Percentiles rank a stretch among this genome's conserved stretches.
Conservation (phyloP, 2,329 filamentous ascomycete genomes). For the Setomelanomma holmii region DNA sequence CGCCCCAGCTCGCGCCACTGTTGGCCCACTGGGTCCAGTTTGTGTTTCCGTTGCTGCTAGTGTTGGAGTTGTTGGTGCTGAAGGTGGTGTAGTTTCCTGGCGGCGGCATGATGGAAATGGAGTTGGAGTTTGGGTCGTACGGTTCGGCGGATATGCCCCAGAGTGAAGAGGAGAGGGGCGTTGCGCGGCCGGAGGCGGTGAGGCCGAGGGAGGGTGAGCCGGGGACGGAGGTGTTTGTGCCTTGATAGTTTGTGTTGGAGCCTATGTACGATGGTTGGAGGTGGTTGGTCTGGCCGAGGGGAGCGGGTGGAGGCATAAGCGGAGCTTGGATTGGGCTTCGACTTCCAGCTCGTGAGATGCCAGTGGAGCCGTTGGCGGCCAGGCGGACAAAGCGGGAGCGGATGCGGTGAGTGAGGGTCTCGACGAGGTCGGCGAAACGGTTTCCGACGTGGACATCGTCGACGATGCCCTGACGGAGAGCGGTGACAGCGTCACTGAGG, state of each 20-base stretch:
- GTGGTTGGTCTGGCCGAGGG: constrained; percentile 20
- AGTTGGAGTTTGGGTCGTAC: constrained; percentile 53
- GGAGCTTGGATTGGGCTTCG: constrained; percentile 38
- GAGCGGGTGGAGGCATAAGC: constrained; percentile 41
- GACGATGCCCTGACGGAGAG: constrained; percentile 78
- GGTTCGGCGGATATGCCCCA: constrained; percentile 54
- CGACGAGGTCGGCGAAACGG: constrained; percentile 81
- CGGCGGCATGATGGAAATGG: constrained; percentile 58
- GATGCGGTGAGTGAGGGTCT: constrained; percentile 76
- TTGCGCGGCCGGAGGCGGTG: constrained; percentile 40
- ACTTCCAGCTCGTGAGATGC: constrained; percentile 48
- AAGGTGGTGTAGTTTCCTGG: constrained; percentile 40
- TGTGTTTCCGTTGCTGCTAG: constrained; percentile 11
- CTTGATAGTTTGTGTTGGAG: constrained; percentile 17
- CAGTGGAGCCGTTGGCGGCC: constrained; percentile 54
- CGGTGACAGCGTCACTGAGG: constrained; percentile 77
- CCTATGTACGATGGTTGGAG: constrained; percentile 24
- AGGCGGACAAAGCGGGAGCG: constrained; percentile 73
- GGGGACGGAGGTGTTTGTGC: constrained; percentile 30
- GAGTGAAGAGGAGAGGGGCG: constrained; percentile 44
- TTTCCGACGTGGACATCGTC: constrained; percentile 88
- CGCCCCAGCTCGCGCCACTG: constrained; percentile 24
- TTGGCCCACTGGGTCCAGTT: constrained; percentile 33
- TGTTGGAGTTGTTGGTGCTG: constrained; percentile 20
- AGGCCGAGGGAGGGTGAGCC: constrained; percentile 35